Conservation (phyloP, 768 basidiomycete species). For the Kwoniella newhampshirensis region DNA sequence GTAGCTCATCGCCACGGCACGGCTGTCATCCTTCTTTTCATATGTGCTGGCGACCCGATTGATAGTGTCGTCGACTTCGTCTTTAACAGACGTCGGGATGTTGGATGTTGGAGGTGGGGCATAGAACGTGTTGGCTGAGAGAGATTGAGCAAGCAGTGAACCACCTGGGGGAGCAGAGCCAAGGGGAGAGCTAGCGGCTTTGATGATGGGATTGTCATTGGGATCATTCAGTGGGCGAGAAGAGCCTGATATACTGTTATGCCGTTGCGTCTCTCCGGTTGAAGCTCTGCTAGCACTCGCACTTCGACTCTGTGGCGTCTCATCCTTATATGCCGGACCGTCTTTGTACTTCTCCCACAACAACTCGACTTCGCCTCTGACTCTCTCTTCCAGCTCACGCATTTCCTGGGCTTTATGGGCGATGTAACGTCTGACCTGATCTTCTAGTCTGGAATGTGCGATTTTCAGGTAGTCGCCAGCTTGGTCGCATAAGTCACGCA, state of each 20-base stretch:
- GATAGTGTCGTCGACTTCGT: slow-evolving; percentile 24
- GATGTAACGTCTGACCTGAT: slow-evolving; percentile 41
- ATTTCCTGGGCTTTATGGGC: slow-evolving; percentile 35
- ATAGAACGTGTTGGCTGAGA: slow-evolving; percentile 36
- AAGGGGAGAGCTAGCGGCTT: slow-evolving; percentile 15
- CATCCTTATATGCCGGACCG: slow-evolving; percentile 21
- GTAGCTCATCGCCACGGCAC: slow-evolving; percentile 39
- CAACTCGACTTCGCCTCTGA: slow-evolving; percentile 46
- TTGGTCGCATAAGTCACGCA: slow-evolving; percentile 36
- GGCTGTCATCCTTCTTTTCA: slow-evolving; percentile 27
- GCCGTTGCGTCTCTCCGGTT: slow-evolving; percentile 1
- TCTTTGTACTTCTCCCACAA: slow-evolving; percentile 46
- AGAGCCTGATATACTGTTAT: background rate
- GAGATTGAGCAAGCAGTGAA: slow-evolving; percentile 41
- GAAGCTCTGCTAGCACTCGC: slow-evolving; percentile 1
- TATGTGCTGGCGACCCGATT: slow-evolving; percentile 17
- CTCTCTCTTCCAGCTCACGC: slow-evolving; percentile 34
- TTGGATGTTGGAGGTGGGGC: slow-evolving; percentile 17
- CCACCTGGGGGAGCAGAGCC: slow-evolving; percentile 11
- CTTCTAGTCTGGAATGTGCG: slow-evolving; percentile 31
- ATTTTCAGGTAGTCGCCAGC: slow-evolving; percentile 37
- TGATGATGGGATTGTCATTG: slow-evolving; percentile 27
- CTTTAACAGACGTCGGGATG: slow-evolving; percentile 12
- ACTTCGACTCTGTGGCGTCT: slow-evolving; percentile 11
- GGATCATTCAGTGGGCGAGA: background rate